A percentile compares a stretch with the other conserved stretches of the same genome.
Conservation (phyloP, 139 green algal genomes). For the Microglena sp. region DNA sequence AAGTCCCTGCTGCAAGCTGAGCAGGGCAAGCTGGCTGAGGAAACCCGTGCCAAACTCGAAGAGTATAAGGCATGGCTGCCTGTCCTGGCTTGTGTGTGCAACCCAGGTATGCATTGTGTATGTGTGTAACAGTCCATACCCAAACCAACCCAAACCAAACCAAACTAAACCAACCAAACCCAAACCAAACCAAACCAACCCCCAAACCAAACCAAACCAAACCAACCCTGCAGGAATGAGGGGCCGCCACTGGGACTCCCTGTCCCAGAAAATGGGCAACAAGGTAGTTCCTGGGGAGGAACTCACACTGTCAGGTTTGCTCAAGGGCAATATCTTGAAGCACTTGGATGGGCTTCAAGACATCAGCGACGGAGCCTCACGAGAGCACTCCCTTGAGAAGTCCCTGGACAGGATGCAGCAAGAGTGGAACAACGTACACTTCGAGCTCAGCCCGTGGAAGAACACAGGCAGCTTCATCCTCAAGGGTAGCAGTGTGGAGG, state of each 20-base stretch:
- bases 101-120: constrained; percentile 28
- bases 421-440: constrained; percentile 33
- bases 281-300: constrained; percentile 13
- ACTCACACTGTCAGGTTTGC: constrained; percentile 15
- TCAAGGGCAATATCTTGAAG: constrained; percentile 7
- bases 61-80: constrained; percentile 31
- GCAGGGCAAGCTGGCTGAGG: constrained; percentile 21
- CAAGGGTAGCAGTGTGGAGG: constrained; percentile 41
- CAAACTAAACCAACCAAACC: background rate
- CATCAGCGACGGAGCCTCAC: constrained; percentile 30
- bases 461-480: constrained; percentile 47
- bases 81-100: constrained; percentile 38
- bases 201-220: background rate
- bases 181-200: background rate
- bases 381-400: constrained; percentile 43
- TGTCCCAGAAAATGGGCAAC: constrained; percentile 23
- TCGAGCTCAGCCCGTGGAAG: constrained; percentile 40
- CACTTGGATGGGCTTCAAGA: constrained; percentile 26
- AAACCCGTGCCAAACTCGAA: constrained; percentile 31
- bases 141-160: background rate
- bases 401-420: constrained; percentile 48
- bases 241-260: constrained; percentile 37
- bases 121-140: too few species aligned
- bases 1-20: constrained; percentile 24
- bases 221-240: constrained; percentile 28